These are phyloP conservation scores for Trypanosoma avium DNA, from an alignment of 208 protist genomes.

Conservation along the genomic window DNA sequence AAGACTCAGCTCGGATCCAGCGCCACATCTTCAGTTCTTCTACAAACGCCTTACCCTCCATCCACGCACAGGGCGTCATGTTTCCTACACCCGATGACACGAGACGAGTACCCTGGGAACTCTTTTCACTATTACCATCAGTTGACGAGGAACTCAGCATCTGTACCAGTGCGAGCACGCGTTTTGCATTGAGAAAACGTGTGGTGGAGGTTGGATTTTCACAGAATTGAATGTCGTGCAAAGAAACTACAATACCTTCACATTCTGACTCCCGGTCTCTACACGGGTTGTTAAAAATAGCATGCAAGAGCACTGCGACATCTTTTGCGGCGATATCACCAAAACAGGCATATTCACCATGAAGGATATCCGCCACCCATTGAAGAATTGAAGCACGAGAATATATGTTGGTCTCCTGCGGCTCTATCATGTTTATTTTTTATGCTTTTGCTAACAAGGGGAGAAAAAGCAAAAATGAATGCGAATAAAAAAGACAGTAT, in stretches of 20 bases:
- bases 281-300: conserved; percentile 34
- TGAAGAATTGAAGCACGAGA: conserved; percentile 57
- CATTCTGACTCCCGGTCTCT: background rate
- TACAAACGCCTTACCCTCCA: conserved; percentile 78
- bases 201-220: conserved; percentile 23
- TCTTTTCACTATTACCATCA: conserved; percentile 3
- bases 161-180: conserved; percentile 55
- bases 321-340: conserved; percentile 57
- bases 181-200: conserved; percentile 58
- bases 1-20: conserved; percentile 65
- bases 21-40: conserved; percentile 88
- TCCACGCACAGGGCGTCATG: conserved; percentile 57
- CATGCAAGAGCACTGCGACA: conserved; percentile 69
- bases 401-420: conserved; percentile 28
- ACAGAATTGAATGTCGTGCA: conserved; percentile 54
- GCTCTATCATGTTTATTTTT: conserved; percentile 5
- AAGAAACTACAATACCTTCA: conserved; percentile 24
- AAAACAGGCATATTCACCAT: conserved; percentile 38
- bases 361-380: conserved; percentile 60
- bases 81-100: conserved; percentile 26
- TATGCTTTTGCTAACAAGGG: too few relatives aligned
- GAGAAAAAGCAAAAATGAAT: too few relatives aligned
- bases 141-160: conserved; percentile 31
- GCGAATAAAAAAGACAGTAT: too few relatives aligned
- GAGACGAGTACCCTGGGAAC: conserved; percentile 22